Evolutionary conservation across 345 rosid genomes (phyloP), one percentile per base, ranked within the genome.

Genomic region (Camelina hispida): DNA sequence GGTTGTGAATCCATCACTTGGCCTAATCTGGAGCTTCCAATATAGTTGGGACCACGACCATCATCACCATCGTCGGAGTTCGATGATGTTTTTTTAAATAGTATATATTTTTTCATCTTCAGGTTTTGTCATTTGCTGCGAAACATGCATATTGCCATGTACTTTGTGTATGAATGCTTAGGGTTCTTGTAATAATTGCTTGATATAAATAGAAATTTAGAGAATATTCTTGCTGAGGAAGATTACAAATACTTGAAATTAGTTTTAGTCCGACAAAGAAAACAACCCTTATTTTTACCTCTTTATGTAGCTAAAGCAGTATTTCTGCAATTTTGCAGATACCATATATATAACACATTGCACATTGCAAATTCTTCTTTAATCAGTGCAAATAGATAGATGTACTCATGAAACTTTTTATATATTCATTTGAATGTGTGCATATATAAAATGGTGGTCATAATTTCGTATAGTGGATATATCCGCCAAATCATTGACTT

Each of bases 171-270:
- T 55, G 62, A 57, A 48, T 68, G 53, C 58, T 74, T 47, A 54
- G 60, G 78, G 71, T 58, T 79, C 50, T 54, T 55, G 69, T 60
- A 60, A 73, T 79, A 54, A 61, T 79, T 79, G 61, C 75, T 62
- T 40, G 72, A 62, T 69, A 69, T 55, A 69, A 62, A 62, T 62
- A 74, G 76, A 63, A 46, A 23, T 61, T 25, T 70, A 52, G 71
- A 77, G 80, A 77, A 70, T 77, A 77, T 77, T 77, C 80, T 70
- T 16, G 76, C 61, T 63, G 58, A 62, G 67, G 76, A 70, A 77
- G 67, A 77, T 70, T 77, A 77, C 80, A 77, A 77, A 77, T 70
- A 37, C 80, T 47, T 77, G 66, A 77, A 25, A 70, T 58, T 63
- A 56, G 76, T 70, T 47, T 77, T 56, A 70, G 71, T 77, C 71